Conservation (phyloP, 257 asterid species). For the Voacanga thouarsii region DNA sequence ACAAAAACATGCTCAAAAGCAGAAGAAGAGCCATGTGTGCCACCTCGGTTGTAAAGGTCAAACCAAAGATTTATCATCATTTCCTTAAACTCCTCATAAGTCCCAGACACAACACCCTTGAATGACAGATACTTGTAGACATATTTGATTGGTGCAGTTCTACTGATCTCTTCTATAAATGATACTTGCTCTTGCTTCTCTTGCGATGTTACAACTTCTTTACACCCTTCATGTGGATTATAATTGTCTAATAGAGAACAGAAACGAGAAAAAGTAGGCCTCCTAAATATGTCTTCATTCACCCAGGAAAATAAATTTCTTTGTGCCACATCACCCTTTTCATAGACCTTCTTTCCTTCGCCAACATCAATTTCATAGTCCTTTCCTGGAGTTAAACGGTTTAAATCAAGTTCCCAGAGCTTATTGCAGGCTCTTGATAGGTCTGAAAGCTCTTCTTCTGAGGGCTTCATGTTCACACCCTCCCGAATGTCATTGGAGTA, state of each 20-base stretch:
- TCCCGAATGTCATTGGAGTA: constrained; percentile 52
- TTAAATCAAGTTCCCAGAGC: constrained; percentile 84
- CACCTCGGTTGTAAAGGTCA: constrained; percentile 84
- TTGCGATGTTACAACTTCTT: constrained; percentile 74
- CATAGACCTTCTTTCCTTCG: constrained; percentile 82
- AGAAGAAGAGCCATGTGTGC: constrained; percentile 76
- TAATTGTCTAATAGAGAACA: constrained; percentile 92
- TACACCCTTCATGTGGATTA: constrained; percentile 77
- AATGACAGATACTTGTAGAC: constrained; percentile 67
- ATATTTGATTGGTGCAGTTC: constrained; percentile 87
- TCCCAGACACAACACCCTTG: constrained; percentile 49
- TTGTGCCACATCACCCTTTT: constrained; percentile 70
- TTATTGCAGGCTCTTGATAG: constrained; percentile 64
- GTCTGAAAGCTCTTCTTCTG: constrained; percentile 63
- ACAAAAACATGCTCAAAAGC: constrained; percentile 99
- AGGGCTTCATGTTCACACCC: constrained; percentile 47
- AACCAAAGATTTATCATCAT: constrained; percentile 75
- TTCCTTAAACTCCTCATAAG: constrained; percentile 59
- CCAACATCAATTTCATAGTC: constrained; percentile 85
- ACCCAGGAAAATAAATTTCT: constrained; percentile 77
- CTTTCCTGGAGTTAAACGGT: constrained; percentile 72
- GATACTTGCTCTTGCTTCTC: constrained; percentile 84
- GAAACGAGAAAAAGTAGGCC: constrained; percentile 74
- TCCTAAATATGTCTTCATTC: constrained; percentile 58
- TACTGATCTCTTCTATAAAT: constrained; percentile 86